Percentiles rank a stretch among this genome's conserved stretches.
Evolutionary conservation across 352 stramenopile genomes (phyloP).

Genomic region (Phytopythium helicoides): DNA sequence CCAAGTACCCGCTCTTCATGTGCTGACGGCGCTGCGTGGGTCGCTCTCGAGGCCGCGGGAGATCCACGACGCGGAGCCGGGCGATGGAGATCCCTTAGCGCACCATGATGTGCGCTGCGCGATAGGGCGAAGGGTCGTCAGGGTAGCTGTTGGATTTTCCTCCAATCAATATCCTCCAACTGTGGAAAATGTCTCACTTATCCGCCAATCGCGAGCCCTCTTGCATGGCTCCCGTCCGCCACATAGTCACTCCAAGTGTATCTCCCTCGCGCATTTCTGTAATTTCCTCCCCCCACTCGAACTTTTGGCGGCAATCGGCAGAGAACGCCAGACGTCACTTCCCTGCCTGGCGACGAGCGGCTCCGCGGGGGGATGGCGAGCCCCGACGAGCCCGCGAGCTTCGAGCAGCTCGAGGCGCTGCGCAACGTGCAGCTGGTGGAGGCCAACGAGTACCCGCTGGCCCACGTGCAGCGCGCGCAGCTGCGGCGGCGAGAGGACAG

Average conservation of each 20-base stretch:
- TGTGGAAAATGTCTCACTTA: no score
- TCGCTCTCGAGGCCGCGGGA: neutral
- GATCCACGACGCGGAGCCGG: no score
- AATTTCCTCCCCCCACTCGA: no score
- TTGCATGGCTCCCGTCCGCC: neutral
- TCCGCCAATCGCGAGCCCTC: neutral
- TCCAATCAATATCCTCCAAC: neutral
- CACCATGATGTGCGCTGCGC: no score
- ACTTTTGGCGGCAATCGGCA: constrained; percentile 1
- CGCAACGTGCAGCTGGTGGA: constrained; percentile 59
- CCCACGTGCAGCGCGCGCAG: constrained; percentile 40
- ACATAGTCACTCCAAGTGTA: neutral
- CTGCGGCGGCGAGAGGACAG: constrained; percentile 35
- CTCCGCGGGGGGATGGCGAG: neutral
- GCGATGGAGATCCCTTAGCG: no score
- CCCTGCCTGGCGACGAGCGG: neutral
- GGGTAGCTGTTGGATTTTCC: neutral
- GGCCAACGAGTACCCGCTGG: constrained; percentile 74
- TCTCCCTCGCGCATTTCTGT: neutral
- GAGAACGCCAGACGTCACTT: neutral
- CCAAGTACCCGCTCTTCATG: constrained; percentile 75
- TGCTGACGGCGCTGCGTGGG: constrained; percentile 35
- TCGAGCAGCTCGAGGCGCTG: constrained; percentile 68
- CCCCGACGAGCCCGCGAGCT: constrained; percentile 15
- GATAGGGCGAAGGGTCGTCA: no score